A percentile compares a stretch with the other conserved stretches of the same genome.
Evolutionary conservation across 164 flowering plant genomes (phyloP).

Genomic region (grape (Vitis vinifera)): DNA sequence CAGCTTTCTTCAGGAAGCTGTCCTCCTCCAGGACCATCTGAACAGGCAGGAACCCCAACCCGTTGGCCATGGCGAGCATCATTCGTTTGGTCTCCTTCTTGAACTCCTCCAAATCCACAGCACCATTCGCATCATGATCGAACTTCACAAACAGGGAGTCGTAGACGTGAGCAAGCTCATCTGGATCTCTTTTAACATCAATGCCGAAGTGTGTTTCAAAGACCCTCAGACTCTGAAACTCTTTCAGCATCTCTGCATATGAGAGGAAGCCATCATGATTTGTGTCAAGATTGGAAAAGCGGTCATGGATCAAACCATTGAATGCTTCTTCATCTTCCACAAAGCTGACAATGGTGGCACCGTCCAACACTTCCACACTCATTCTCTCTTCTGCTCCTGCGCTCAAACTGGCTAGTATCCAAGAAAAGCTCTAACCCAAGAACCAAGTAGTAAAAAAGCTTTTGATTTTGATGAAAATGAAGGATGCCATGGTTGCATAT

Average conservation of each 20-base stretch:
- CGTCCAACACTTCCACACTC: slow-evolving; percentile 37
- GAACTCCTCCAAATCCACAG: slow-evolving; percentile 37
- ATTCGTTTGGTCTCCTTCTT: slow-evolving; percentile 28
- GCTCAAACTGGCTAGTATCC: no score
- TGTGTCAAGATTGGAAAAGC: slow-evolving; percentile 24
- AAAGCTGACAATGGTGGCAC: slow-evolving; percentile 29
- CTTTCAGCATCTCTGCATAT: slow-evolving; percentile 32
- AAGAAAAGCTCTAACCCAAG: no score
- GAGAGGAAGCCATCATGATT: slow-evolving; percentile 34
- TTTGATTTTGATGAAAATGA: no score
- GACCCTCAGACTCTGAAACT: slow-evolving; percentile 29
- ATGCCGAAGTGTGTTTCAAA: slow-evolving; percentile 32
- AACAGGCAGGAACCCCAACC: slow-evolving; percentile 33
- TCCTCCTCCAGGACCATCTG: slow-evolving; percentile 38
- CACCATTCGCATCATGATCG: slow-evolving; percentile 30
- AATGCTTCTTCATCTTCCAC: slow-evolving; percentile 35
- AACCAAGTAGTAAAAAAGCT: no score
- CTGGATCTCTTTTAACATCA: slow-evolving; percentile 27
- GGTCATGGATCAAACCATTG: slow-evolving; percentile 12
- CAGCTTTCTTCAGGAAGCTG: slow-evolving; percentile 35
- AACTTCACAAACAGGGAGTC: slow-evolving; percentile 26
- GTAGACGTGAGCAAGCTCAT: slow-evolving; percentile 25
- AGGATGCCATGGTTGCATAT: no score
- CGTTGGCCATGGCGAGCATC: slow-evolving; percentile 40
- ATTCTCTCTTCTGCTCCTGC: slow-evolving; percentile 8